Conservation (phyloP, 208 protist species). For the Herpetomonas samuelpessoai region DNA sequence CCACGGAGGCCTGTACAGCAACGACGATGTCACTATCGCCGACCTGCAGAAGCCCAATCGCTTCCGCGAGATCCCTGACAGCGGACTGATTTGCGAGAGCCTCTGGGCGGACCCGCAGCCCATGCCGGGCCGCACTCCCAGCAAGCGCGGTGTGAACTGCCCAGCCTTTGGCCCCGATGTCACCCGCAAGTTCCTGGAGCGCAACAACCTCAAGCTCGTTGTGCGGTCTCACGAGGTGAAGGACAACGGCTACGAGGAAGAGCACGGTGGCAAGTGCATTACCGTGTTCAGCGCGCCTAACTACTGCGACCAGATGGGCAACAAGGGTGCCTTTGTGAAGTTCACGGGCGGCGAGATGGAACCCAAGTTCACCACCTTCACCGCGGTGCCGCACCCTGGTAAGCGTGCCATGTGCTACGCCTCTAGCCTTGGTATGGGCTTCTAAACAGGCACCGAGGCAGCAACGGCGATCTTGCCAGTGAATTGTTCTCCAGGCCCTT, state of each 20-base stretch:
- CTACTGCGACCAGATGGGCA: conserved; percentile 98
- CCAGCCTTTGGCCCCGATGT: conserved; percentile 97
- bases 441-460: background rate
- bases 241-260: conserved; percentile 95
- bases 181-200: conserved; percentile 92
- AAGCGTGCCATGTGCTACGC: conserved; percentile 86
- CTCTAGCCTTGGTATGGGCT: conserved; percentile 56
- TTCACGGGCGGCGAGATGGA: conserved; percentile 78
- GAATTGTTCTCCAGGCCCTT: too few relatives aligned
- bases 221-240: conserved; percentile 98
- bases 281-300: conserved; percentile 99
- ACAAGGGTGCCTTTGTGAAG: conserved; percentile 89
- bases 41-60: conserved; percentile 96
- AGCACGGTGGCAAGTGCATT: conserved; percentile 92
- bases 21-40: conserved; percentile 95
- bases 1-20: conserved; percentile 96
- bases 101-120: conserved; percentile 96
- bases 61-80: conserved; percentile 93
- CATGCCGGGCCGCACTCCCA: conserved; percentile 89
- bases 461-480: too few relatives aligned
- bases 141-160: conserved; percentile 96
- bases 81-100: conserved; percentile 95
- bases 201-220: conserved; percentile 94
- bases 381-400: conserved; percentile 66
- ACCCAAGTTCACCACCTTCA: conserved; percentile 78